Percentiles rank a stretch among this genome's conserved stretches.
Conservation (phyloP, 148 eudicot genomes). For the Rhododendron simsii region DNA sequence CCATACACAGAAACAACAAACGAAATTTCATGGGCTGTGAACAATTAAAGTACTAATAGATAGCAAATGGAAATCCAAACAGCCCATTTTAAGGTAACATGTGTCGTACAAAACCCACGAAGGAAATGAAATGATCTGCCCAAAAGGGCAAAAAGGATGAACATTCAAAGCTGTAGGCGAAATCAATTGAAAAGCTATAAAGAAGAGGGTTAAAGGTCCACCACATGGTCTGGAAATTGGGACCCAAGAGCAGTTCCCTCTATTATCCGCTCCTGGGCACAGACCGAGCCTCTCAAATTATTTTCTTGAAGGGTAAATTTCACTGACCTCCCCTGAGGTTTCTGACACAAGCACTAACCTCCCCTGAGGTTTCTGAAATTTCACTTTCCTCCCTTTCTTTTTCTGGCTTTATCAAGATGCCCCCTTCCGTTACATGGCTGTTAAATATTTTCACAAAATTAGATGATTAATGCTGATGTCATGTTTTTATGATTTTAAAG, state of each 20-base stretch:
- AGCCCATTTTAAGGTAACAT: conserved; percentile 15
- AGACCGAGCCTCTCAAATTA: background rate
- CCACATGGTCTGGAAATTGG: background rate
- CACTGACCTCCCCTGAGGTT: too few species aligned
- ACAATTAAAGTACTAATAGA: background rate
- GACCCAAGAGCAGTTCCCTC: background rate
- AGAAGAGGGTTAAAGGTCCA: background rate
- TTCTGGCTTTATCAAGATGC: too few species aligned
- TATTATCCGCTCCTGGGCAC: background rate
- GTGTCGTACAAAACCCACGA: conserved; percentile 24
- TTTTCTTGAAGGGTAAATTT: too few species aligned
- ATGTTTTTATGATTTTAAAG: too few species aligned
- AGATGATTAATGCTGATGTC: too few species aligned
- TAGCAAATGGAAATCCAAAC: background rate
- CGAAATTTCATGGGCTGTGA: background rate
- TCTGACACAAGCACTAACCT: too few species aligned
- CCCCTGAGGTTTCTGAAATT: too few species aligned
- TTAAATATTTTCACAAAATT: too few species aligned
- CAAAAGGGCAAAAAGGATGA: background rate
- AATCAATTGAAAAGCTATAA: background rate
- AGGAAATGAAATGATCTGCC: background rate
- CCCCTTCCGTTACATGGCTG: too few species aligned
- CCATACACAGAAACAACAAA: background rate
- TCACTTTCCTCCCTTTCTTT: too few species aligned
- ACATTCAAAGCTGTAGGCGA: background rate